Evolutionary conservation across 164 flowering plant species (phyloP), one percentile per base, ranked within the genome.

Genomic region (Annona squamosa): DNA sequence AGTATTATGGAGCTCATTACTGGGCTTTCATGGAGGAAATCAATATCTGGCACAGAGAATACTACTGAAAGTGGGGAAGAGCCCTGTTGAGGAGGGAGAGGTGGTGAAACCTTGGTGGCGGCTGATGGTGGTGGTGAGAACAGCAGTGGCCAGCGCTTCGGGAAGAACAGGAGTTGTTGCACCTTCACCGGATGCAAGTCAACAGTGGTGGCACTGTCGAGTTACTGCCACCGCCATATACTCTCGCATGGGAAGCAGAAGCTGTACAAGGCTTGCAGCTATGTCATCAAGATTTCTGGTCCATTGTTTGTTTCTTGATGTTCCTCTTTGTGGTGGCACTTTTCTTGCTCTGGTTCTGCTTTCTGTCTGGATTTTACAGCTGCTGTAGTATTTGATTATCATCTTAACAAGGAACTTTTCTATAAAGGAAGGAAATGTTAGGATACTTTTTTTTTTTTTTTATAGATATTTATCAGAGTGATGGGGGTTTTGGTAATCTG

Each of bases 181-280:
- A 84, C 68, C 44, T 81, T 81, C n/a, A 67, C 72, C 1, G 93
- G 86, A 10, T 93, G 98, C 71, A 90, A 90, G 79, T 65, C 81
- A 43, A 93, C 89, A 86, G 87, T 95, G 16, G 91, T 93, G 98
- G 89, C 97, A 1, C 78, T 93, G 68, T 86, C 95, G 3, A 84
- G 76, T 46, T 91, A 81, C 74, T 93, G 98, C 73, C 90, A 90
- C 73, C 74, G 80, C 48, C 98, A 93, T 80, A 90, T 93, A 5
- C 77, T 91, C 16, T 82, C 86, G 0, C 94, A 93, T 79, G 26
- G 78, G 2, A 86, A 84, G 75, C 98, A 93, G 89, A 83, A 83
- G 82, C 89, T 93, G 3, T 93, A 93, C 82, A 91, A 84, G 83
- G 71, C 88, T 48, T 93, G 98, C 80, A 73, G 4, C 17, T 85